phyloP scores from a whole-genome alignment of 441 rosid genomes.

The Adansonia madagascariensis region DNA sequence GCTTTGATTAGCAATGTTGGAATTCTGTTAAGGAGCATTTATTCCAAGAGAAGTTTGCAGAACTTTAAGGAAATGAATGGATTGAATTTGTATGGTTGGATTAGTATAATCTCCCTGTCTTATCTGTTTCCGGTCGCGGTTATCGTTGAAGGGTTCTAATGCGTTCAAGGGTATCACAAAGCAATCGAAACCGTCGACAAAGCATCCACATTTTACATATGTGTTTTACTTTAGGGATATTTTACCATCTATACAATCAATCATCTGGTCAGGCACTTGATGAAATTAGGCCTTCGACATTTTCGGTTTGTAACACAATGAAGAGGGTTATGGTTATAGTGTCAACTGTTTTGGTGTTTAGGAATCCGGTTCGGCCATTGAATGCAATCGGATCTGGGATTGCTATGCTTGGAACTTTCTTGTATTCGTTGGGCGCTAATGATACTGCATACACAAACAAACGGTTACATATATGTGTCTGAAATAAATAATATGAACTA shows the following conservation, averaged over 20 bases:
- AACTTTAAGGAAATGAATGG: constrained; percentile 86
- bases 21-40: constrained; percentile 80
- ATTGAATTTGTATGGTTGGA: constrained; percentile 86
- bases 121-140: constrained; percentile 88
- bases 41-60: constrained; percentile 78
- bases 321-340: constrained; percentile 93
- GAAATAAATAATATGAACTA: too few species aligned
- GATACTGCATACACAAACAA: too few species aligned
- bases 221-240: constrained; percentile 88
- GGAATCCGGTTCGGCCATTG: constrained; percentile 90
- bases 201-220: constrained; percentile 70
- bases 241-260: constrained; percentile 87
- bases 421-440: too few species aligned
- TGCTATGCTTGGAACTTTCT: constrained; percentile 85
- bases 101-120: constrained; percentile 68
- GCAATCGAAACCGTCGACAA: constrained; percentile 73
- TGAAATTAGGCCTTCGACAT: constrained; percentile 88
- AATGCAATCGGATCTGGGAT: constrained; percentile 93
- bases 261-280: constrained; percentile 94
- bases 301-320: constrained; percentile 93
- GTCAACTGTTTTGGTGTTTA: constrained; percentile 83
- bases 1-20: constrained; percentile 95
- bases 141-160: constrained; percentile 85
- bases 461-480: too few species aligned
- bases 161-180: constrained; percentile 78